Evolutionary conservation across 768 basidiomycete species (phyloP), one percentile per base, ranked within the genome.

Genomic region (Hebeloma cylindrosporum): DNA sequence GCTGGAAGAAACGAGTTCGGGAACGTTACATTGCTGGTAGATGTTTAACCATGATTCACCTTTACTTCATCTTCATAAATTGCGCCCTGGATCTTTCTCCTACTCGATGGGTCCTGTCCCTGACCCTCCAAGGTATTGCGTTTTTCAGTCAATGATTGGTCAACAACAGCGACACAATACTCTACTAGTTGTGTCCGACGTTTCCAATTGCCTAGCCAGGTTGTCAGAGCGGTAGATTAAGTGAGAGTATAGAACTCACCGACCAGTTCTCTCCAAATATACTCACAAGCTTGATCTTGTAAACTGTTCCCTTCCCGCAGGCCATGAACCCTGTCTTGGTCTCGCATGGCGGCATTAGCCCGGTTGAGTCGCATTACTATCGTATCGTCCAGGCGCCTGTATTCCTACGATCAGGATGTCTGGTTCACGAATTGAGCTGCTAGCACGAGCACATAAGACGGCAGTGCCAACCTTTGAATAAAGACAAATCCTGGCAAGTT

Each of bases 391-490:
- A 92, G 68, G 54, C 73, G 79, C 57, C 89, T 76, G 63, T 91
- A 92, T 64, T 92, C 88, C 59, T 74, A n/a, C n/a, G n/a, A n/a
- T 82, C 62, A 93, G 71, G 56, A 92, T 79, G 48, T 89, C 90
- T 93, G 60, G 32, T 33, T 28, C 35, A 43, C 44, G 7, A 20
- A 14, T 5, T 21, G 16, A 43, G 38, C 30, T 34, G 25, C 28
- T 33, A 20, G 27, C 22, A 42, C 18, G 27, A 29, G 29, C 21
- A 21, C 33, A 43, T 30, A 31, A 30, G 26, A 43, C 22, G 34
- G 27, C 51, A 45, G 45, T 50, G 56, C 45, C 39, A 56, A 83
- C 84, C 80, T 78, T 90, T 92, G 74, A 91, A 92, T 5, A 87
- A 52, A 10, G 81, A 82, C 22, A 90, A 73, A 58, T 91, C 74